Evolutionary conservation across 768 basidiomycete species (phyloP), one percentile per base, ranked within the genome.

Genomic region (Rickenella mellea): DNA sequence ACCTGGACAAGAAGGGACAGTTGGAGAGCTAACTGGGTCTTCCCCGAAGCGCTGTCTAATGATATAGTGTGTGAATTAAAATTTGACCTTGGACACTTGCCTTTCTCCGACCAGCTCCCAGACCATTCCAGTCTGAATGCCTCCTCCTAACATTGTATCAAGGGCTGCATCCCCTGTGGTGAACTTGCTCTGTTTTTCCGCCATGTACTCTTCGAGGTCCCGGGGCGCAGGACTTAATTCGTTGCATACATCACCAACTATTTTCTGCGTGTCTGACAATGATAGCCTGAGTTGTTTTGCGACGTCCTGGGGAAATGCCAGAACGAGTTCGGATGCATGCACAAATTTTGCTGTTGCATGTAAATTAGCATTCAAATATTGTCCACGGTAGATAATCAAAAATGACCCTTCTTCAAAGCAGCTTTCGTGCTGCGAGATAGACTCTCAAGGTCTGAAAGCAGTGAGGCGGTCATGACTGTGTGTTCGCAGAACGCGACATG

Each of bases 81-180:
- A 14, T 24, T 27, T 53, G 33, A 36, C 10, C 9, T 36, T 8
- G 5, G 19, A 17, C 9, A 17, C 63, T 47, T 59, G 91, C 92
- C 89, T 88, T 69, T 94, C 88, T 21, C 92, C 92, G 10, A 72
- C 79, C 29, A 94, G 63, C 51, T 97, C 92, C 77, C 88, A 93
- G 2, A 97, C 48, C 73, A 81, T 80, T 2, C 88, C 80, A 1
- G 80, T 76, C 42, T 72, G 63, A 17, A 96, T 68, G 2, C 92
- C 92, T 10, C 91, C 91, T 6, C 83, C 84, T 0, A 97, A 65
- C 5, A 73, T 63, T 21, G 59, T 42, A 56, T 97, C 90, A 12
- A 97, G 66, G 15, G 63, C 53, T 1, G 56, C 44, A 55, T 94
- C 88, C 1, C 92, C 92, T 0, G 85, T 85, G 0, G 85, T 78